Conservation (phyloP, 495 filamentous ascomycete species). For the Amorphotheca resinae region DNA sequence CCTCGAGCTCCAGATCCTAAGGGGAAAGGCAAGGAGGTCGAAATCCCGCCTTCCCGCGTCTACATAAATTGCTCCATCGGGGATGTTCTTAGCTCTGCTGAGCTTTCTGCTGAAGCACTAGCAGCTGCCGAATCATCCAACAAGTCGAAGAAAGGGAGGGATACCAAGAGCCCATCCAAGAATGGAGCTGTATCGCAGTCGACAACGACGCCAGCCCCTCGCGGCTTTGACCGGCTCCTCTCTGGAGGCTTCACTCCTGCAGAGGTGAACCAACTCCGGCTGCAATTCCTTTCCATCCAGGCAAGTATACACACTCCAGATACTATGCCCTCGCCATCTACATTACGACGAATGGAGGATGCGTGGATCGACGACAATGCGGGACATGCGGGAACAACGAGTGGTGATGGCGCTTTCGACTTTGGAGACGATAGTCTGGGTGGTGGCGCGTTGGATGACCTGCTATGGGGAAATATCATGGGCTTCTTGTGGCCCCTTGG, state of each 20-base stretch:
- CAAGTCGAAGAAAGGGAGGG: conserved; percentile 8
- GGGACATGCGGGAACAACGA: conserved; percentile 13
- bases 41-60: conserved; percentile 36
- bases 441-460: conserved; percentile 52
- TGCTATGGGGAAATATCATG: conserved; percentile 77
- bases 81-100: conserved; percentile 52
- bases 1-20: conserved; percentile 26
- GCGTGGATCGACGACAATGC: conserved; percentile 77
- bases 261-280: conserved; percentile 69
- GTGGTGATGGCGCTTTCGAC: conserved; percentile 16
- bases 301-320: conserved; percentile 67
- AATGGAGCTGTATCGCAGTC: conserved; percentile 1
- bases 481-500: conserved; percentile 93
- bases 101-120: conserved; percentile 57
- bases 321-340: conserved; percentile 57
- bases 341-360: conserved; percentile 61
- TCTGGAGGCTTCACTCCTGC: conserved; percentile 63
- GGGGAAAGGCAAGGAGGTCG: conserved; percentile 45
- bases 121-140: conserved; percentile 8
- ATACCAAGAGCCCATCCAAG: conserved; percentile 10
- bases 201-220: conserved; percentile 47
- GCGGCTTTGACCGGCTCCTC: conserved; percentile 82
- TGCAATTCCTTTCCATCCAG: conserved; percentile 75
- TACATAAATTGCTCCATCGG: conserved; percentile 88
- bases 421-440: conserved; percentile 24